These are phyloP conservation scores for Calonectria hawksworthii DNA, from an alignment of 2,329 filamentous ascomycete genomes.

Conservation along the genomic window DNA sequence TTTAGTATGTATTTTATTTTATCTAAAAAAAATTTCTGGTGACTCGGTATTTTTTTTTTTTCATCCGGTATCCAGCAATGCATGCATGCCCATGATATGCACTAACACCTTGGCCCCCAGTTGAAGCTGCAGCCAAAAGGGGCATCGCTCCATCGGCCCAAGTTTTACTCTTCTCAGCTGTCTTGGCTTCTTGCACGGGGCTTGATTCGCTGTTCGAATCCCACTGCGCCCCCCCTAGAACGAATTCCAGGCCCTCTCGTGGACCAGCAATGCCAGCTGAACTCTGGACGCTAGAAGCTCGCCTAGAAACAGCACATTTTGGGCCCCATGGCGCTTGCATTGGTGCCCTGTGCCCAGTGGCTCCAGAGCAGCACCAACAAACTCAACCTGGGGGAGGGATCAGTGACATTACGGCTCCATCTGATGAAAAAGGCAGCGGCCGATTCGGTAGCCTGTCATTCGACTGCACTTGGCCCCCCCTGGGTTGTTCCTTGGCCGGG, in stretches of 20 bases:
- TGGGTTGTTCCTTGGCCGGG: slow-evolving; percentile 22
- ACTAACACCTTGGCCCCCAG: slow-evolving; percentile 22
- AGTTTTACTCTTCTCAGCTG: slow-evolving; percentile 26
- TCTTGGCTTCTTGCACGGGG: slow-evolving; percentile 16
- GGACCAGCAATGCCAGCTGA: slow-evolving; percentile 24
- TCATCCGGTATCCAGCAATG: slow-evolving; percentile 21
- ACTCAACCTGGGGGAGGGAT: slow-evolving; percentile 3
- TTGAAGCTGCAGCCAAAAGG: slow-evolving; percentile 32
- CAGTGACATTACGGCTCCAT: neutral
- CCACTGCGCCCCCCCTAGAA: neutral
- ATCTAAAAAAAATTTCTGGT: no score
- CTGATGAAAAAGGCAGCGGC: slow-evolving; percentile 8
- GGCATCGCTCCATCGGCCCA: slow-evolving; percentile 24
- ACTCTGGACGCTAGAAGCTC: slow-evolving; percentile 22
- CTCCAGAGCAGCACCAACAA: neutral
- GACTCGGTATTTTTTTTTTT: neutral
- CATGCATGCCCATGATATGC: slow-evolving; percentile 25
- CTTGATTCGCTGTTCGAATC: slow-evolving; percentile 22
- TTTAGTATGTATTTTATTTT: neutral
- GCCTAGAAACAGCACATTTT: slow-evolving; percentile 13
- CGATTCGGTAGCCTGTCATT: slow-evolving; percentile 12
- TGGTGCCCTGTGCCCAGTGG: neutral
- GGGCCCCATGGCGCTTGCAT: slow-evolving; percentile 1
- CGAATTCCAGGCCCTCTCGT: neutral
- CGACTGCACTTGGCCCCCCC: slow-evolving; percentile 12